Evolutionary conservation across 1,284 basidiomycete species (phyloP), one percentile per base, ranked within the genome.

Genomic region (Peniophora sp.): DNA sequence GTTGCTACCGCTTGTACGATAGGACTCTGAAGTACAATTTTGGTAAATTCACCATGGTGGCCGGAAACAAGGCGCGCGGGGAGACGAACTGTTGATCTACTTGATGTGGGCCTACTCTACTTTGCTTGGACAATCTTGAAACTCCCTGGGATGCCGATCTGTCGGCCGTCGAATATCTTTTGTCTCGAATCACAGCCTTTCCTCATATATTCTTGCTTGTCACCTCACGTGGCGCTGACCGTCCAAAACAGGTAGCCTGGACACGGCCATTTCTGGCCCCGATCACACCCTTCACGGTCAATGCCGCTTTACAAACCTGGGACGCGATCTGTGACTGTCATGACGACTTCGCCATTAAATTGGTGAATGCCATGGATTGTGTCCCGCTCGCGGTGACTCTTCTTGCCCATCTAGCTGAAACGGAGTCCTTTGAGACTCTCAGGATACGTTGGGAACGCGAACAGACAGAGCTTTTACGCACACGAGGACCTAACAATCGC

Each of bases 101-200:
- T 5, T 6, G n/a, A n/a, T n/a, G n/a, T n/a, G n/a, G n/a, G n/a
- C n/a, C n/a, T n/a, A n/a, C n/a, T n/a, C n/a, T 69, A 12, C 27
- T 32, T 8, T 27, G 67, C 1, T 53, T 69, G 9, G 66, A 69
- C 34, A 67, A 69, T 49, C 59, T 69, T 41, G 66, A 69, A 49
- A 66, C 65, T 0, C 54, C 59, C 0, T 67, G 65, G 65, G 56
- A 63, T 25, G 10, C 16, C 8, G 19, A 23, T 3, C 22, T n/a
- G 11, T 16, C 8, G 14, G 43, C 17, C 9, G 25, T 45, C n/a
- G 43, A 50, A 19, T 17, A n/a, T 6, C 22, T 50, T 11, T 14
- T 50, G 19, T n/a, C 17, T 9, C 17, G 34, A 12, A 1, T 50
- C 11, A 19, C 49, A n/a, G 16, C 43, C 16, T 20, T 41, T 8